Conservation (phyloP, 2,329 filamentous ascomycete species). For the Xylaria sp. region DNA sequence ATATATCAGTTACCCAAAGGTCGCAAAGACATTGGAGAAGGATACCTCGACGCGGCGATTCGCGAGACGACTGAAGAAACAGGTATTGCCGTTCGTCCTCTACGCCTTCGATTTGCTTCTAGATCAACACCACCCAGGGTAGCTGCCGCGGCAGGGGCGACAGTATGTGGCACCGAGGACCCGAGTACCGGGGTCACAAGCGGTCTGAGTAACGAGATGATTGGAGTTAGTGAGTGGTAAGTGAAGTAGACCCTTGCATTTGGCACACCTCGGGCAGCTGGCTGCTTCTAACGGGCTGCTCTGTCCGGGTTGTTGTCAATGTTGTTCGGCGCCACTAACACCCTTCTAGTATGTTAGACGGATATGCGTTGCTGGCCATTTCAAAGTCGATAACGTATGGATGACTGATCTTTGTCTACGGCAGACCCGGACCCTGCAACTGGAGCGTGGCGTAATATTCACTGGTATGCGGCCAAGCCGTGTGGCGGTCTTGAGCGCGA, state of each 20-base stretch:
- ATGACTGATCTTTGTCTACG: constrained; percentile 19
- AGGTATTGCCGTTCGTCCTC: constrained; percentile 47
- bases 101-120: constrained; percentile 50
- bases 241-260: constrained; percentile 17
- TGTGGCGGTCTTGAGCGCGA: constrained; percentile 31
- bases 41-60: constrained; percentile 49
- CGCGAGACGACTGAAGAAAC: constrained; percentile 57
- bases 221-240: constrained; percentile 41
- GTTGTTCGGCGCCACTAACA: constrained; percentile 14
- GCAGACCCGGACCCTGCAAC: constrained; percentile 42
- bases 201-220: constrained; percentile 37
- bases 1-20: constrained; percentile 57
- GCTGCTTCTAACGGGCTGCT: constrained; percentile 3
- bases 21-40: constrained; percentile 54
- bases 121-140: constrained; percentile 47
- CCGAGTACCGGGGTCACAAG: constrained; percentile 36
- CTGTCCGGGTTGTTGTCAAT: not conserved
- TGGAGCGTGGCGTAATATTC: constrained; percentile 37
- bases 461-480: constrained; percentile 39
- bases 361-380: constrained; percentile 2
- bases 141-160: constrained; percentile 20
- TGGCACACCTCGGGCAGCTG: not conserved
- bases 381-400: not conserved
- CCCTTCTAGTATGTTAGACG: constrained; percentile 32
- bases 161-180: constrained; percentile 33